Base-by-base conservation (phyloP, 2,329 filamentous ascomycete species). In the Fusarium sp. region DNA sequence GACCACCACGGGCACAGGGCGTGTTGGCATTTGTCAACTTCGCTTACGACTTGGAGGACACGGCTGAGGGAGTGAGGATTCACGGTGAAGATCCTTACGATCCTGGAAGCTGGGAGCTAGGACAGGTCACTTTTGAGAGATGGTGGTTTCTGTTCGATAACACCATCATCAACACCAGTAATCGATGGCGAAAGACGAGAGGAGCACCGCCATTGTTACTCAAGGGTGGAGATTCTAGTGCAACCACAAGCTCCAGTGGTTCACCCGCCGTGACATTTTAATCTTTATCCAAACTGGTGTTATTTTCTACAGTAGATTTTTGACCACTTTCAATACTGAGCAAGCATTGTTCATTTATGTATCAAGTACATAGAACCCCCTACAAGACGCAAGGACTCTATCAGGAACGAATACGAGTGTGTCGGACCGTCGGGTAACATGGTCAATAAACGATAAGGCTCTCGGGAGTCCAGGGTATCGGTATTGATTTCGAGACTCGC, bases 101-200 rank as follows among this genome's bases (percentile, higher is more conserved):
- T 51, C 77, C 81, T 8, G 74, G 76, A 25, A 81, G 79, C 30
- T 90, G 87, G 87, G 88, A 90, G 75, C 81, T 89, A 15, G 87
- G 87, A 2, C 86, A 89, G 76, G 73, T 83, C n/a, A 77, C 89
- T 24, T 89, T 89, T 75, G 82, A 85, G 76, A 81, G 83, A 43
- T 90, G 88, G 88, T 90, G 87, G 87, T 89, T 88, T 77, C 77
- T 87, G 38, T 86, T 90, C 73, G 87, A 90, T 71, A 75, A 81
- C 11, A 79, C 80, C 14, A 82, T 89, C 18, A 77, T 90, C n/a
- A 82, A 84, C 46, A 82, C 81, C 55, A 87, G 86, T 72, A 89
- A 90, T 76, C 78, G 81, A 53, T 82, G 83, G 81, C 81, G 87
- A 66, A 79, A 71, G 55, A 72, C 82, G 56, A 81, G 86, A 57